Conservation (phyloP, 148 eudicot genomes). For the Cornus florida region DNA sequence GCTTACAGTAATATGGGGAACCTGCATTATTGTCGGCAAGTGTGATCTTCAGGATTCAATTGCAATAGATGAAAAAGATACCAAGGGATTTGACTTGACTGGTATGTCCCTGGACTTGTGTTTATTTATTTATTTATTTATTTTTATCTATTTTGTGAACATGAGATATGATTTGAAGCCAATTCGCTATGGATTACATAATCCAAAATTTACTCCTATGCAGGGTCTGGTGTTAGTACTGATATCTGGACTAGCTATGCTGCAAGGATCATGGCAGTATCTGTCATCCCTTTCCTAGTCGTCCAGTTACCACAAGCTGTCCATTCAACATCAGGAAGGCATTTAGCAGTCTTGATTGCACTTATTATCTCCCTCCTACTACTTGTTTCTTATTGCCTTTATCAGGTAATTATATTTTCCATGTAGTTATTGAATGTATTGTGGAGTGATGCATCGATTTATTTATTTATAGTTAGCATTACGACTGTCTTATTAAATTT, state of each 20-base stretch:
- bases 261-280: slow-evolving; percentile 75
- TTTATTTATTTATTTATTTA: background rate
- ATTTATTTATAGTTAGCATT: too few relatives aligned
- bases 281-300: slow-evolving; percentile 68
- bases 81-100: slow-evolving; percentile 56
- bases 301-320: slow-evolving; percentile 78
- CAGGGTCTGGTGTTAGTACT: slow-evolving; percentile 82
- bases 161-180: background rate
- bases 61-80: slow-evolving; percentile 59
- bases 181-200: background rate
- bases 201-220: slow-evolving; percentile 10
- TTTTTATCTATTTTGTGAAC: background rate
- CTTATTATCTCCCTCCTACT: slow-evolving; percentile 52
- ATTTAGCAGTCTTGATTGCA: slow-evolving; percentile 52
- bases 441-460: background rate
- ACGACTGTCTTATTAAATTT: too few relatives aligned
- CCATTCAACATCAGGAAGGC: slow-evolving; percentile 57
- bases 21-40: slow-evolving; percentile 82
- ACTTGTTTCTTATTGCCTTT: slow-evolving; percentile 68
- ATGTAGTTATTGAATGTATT: background rate
- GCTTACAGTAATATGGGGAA: slow-evolving; percentile 85
- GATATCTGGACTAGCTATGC: slow-evolving; percentile 93
- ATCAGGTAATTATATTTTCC: slow-evolving; percentile 55
- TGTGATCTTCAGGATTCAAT: slow-evolving; percentile 53
- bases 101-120: slow-evolving; percentile 34